Base-by-base conservation (phyloP, 257 asterid species). In the Apocynum venetum region DNA sequence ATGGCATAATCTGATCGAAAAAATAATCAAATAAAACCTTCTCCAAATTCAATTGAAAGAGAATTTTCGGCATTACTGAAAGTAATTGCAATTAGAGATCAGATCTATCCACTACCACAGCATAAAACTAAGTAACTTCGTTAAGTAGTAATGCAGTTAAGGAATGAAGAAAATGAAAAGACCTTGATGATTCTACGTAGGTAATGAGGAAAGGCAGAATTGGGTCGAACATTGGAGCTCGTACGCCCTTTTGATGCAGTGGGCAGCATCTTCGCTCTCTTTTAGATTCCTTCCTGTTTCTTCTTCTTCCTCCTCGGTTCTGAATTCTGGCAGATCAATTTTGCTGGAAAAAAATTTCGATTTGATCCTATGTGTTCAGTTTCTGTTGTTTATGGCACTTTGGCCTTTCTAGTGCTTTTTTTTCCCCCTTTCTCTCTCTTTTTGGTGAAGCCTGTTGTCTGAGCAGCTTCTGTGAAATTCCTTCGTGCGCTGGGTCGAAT, bases 101-200 rank as follows among this genome's bases (percentile, higher is more conserved):
- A 64, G 85, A 82, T 82, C 83, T 75, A 55, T 65, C 8, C 40
- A 74, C 4, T 55, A 25, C 35, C 48, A 38, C 44, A 53, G 48
- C 61, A 65, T 77, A 74, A 5, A n/a, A 25, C 61, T 51, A 35
- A 8, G 76, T 3, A 8, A 8, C 49, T 35, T 40, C 10, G 14
- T 1, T 41, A 68, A 35, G 49, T 46, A 46, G 49, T 10, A 36
- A 3, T 49, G 44, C 14, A 9, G 56, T 12, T 6, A 15, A 57
- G 41, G 17, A 31, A 43, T 0, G 57, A 0, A 36, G 2, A 74
- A 75, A 17, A 53, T 49, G 55, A 74, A 66, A 49, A 71, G 82
- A 92, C 99, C 98, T 95, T 93, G 91, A 95, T 83, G 75, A 95
- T 91, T 88, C 96, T 86, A 48, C 99, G 93, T 76, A 95, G 94